Percentiles rank a stretch among this genome's conserved stretches.
Evolutionary conservation across 805 yeast genomes (phyloP).

Genomic region (Ogataea dorogensis): DNA sequence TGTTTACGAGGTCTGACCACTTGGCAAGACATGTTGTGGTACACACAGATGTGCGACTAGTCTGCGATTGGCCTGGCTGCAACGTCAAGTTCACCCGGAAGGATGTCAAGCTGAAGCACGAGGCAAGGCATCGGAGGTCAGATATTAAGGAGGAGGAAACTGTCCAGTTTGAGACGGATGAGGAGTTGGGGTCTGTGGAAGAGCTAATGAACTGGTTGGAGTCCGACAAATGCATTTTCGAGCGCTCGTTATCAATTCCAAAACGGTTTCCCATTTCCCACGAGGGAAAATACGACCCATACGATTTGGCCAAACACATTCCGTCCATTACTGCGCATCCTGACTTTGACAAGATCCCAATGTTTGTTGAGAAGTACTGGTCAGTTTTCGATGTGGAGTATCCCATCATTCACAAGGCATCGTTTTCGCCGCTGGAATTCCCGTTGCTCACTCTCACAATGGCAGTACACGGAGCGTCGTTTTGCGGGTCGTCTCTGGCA

Average conservation of each 20-base stretch:
- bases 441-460: constrained; percentile 54
- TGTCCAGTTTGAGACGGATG: constrained; percentile 23
- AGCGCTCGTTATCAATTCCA: neutral
- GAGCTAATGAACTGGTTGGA: neutral
- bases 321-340: neutral
- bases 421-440: constrained; percentile 48
- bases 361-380: constrained; percentile 45
- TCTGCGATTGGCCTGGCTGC: constrained; percentile 48
- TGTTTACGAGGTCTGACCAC: constrained; percentile 58
- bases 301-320: neutral
- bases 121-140: constrained; percentile 39
- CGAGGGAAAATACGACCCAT: too few relatives aligned
- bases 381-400: constrained; percentile 51
- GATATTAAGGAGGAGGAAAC: too few relatives aligned
- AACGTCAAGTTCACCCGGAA: constrained; percentile 51
- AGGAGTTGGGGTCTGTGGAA: neutral
- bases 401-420: constrained; percentile 43
- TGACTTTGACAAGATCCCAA: constrained; percentile 5
- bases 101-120: constrained; percentile 48
- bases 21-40: constrained; percentile 54
- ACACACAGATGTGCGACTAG: constrained; percentile 46
- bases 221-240: neutral
- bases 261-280: neutral
- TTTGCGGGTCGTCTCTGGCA: constrained; percentile 26
- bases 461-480: constrained; percentile 52